Evolutionary conservation across 1,284 basidiomycete genomes (phyloP).

Genomic region (Ustilago tritici): DNA sequence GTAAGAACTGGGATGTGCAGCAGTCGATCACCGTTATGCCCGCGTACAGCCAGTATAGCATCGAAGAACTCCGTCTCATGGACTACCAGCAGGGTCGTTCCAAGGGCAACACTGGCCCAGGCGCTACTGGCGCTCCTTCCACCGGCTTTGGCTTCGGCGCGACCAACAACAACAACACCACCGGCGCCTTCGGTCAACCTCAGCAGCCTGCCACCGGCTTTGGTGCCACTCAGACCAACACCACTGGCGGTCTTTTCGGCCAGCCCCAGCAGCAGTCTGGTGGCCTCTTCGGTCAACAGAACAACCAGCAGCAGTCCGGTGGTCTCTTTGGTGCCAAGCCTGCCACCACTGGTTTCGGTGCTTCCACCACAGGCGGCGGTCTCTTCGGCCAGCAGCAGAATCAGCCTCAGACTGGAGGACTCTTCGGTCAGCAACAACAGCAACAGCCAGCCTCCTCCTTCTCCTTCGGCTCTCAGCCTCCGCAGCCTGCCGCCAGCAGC

Average conservation of each 20-base stretch:
- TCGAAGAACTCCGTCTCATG: conserved; percentile 61
- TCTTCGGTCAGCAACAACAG: conserved; percentile 63
- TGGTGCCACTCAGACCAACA: conserved; percentile 29
- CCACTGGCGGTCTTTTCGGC: conserved; percentile 55
- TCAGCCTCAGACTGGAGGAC: conserved; percentile 59
- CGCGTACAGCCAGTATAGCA: conserved; percentile 56
- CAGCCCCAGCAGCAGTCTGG: conserved; percentile 56
- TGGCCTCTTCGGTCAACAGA: conserved; percentile 68
- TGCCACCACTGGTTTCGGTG: conserved; percentile 51
- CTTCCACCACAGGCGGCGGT: conserved; percentile 58
- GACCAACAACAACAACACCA: conserved; percentile 17
- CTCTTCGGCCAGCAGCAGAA: conserved; percentile 64
- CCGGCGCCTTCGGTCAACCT: conserved; percentile 55
- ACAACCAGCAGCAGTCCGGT: conserved; percentile 67
- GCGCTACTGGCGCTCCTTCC: conserved; percentile 36
- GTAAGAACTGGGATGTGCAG: conserved; percentile 62
- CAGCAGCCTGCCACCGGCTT: conserved; percentile 54
- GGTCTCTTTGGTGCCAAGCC: conserved; percentile 69
- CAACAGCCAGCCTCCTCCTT: conserved; percentile 50
- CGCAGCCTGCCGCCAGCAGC: conserved; percentile 56
- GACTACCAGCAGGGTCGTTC: conserved; percentile 61
- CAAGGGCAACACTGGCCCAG: conserved; percentile 58
- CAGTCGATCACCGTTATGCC: conserved; percentile 62
- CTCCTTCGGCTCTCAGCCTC: conserved; percentile 67
- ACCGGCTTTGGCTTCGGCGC: conserved; percentile 58